Conservation (phyloP, 179 eudicot genomes). For the Silene vulgaris region DNA sequence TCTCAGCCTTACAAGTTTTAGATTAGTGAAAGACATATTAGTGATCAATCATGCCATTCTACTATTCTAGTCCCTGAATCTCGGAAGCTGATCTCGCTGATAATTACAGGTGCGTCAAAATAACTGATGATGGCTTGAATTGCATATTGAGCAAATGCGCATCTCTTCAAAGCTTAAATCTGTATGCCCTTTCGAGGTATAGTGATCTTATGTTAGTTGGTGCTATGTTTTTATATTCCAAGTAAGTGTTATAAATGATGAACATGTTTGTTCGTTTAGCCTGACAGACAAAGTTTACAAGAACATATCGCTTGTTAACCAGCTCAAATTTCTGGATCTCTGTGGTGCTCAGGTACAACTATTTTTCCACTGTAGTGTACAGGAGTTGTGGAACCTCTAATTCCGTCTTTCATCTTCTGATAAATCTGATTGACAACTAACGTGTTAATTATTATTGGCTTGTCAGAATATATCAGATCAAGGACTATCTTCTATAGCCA, state of each 20-base stretch:
- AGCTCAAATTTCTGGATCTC: slow-evolving; percentile 78
- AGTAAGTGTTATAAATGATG: not conserved
- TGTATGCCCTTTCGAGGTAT: slow-evolving; percentile 92
- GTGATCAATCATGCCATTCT: slow-evolving; percentile 4
- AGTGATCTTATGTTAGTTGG: not conserved
- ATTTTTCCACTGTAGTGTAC: slow-evolving; percentile 7
- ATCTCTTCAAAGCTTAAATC: slow-evolving; percentile 65
- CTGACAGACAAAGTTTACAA: slow-evolving; percentile 69
- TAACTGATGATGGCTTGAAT: slow-evolving; percentile 70
- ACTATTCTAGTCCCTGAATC: slow-evolving; percentile 11
- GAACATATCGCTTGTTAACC: slow-evolving; percentile 48
- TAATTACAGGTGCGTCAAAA: slow-evolving; percentile 63
- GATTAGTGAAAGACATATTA: slow-evolving; percentile 2
- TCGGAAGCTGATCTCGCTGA: not conserved
- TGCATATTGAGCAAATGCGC: slow-evolving; percentile 59
- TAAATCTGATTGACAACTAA: slow-evolving; percentile 17
- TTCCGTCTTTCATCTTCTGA: slow-evolving; percentile 19
- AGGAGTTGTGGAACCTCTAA: slow-evolving; percentile 19
- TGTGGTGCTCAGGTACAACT: slow-evolving; percentile 94
- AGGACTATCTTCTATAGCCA: slow-evolving; percentile 64
- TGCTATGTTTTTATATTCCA: slow-evolving; percentile 5
- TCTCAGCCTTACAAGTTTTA: slow-evolving; percentile 1
- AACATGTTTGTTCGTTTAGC: slow-evolving; percentile 37
- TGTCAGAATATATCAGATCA: slow-evolving; percentile 52
- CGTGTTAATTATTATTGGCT: slow-evolving; percentile 6